These are phyloP conservation scores for Arachnopeziza araneosa DNA, from an alignment of 2,329 filamentous ascomycete genomes.

Conservation along the genomic window DNA sequence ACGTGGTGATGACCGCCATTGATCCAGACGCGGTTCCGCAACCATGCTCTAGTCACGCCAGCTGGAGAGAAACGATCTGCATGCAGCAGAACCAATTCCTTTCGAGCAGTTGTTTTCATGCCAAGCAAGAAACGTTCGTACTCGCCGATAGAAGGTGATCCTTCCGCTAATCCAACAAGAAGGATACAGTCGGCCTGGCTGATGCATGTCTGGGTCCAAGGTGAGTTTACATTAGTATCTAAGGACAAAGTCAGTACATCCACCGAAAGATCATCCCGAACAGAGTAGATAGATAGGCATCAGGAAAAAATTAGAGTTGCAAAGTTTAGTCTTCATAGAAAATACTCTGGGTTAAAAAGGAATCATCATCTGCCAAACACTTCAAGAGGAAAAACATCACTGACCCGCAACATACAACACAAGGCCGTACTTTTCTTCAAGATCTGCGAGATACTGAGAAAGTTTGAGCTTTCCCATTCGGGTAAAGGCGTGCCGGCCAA, in stretches of 20 bases:
- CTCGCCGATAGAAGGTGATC: conserved; percentile 85
- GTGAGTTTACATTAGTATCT: conserved; percentile 95
- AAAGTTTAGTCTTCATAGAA: conserved; percentile 25
- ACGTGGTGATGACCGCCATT: conserved; percentile 97
- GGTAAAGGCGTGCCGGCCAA: conserved; percentile 94
- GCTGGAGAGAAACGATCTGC: conserved; percentile 80
- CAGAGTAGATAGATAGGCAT: conserved; percentile 24
- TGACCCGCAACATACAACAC: conserved; percentile 86
- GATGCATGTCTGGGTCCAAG: conserved; percentile 98
- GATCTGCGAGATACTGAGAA: conserved; percentile 89
- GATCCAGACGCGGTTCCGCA: conserved; percentile 92
- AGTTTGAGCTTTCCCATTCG: conserved; percentile 95
- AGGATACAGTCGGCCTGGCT: conserved; percentile 95
- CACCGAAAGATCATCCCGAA: not conserved
- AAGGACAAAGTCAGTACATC: not conserved
- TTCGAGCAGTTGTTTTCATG: conserved; percentile 94
- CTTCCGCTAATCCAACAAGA: conserved; percentile 84
- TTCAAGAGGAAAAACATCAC: conserved; percentile 21
- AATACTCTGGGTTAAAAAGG: conserved; percentile 84
- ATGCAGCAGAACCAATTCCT: conserved; percentile 86
- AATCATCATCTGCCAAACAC: conserved; percentile 87
- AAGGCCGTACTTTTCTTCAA: conserved; percentile 95
- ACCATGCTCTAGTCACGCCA: conserved; percentile 81
- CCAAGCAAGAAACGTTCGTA: conserved; percentile 95
- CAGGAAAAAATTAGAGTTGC: conserved; percentile 64